Percentiles rank a stretch among this genome's conserved stretches.
These are phyloP conservation scores for Candida sonorensis DNA, from an alignment of 805 yeast species.

Conservation along the genomic window DNA sequence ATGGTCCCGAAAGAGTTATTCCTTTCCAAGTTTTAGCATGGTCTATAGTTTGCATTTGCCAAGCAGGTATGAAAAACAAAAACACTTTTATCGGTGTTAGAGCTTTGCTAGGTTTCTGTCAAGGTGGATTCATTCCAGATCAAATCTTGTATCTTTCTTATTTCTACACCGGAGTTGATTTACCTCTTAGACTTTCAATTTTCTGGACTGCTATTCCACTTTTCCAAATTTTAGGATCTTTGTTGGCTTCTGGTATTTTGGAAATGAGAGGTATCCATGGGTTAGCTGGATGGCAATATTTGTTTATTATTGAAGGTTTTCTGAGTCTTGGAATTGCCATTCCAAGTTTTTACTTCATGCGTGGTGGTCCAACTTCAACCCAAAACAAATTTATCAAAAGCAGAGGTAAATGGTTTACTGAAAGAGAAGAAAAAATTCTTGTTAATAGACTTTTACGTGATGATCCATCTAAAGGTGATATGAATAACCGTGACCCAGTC, in stretches of 20 bases:
- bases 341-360: slow-evolving; percentile 14
- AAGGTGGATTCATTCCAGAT: slow-evolving; percentile 33
- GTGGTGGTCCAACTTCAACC: slow-evolving; percentile 13
- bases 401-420: slow-evolving; percentile 41
- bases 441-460: slow-evolving; percentile 50
- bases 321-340: slow-evolving; percentile 29
- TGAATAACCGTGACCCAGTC: slow-evolving; percentile 48
- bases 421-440: slow-evolving; percentile 43
- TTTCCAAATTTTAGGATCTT: slow-evolving; percentile 16
- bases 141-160: slow-evolving; percentile 11
- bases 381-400: slow-evolving; percentile 24
- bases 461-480: slow-evolving; percentile 55
- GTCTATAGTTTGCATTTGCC: slow-evolving; percentile 36
- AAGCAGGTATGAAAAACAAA: slow-evolving; percentile 34
- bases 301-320: slow-evolving; percentile 26
- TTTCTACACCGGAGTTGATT: slow-evolving; percentile 11
- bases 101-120: slow-evolving; percentile 33
- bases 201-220: slow-evolving; percentile 29
- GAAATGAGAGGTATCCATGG: slow-evolving; percentile 19
- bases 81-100: slow-evolving; percentile 36
- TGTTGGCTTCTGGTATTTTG: slow-evolving; percentile 13
- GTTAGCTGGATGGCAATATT: slow-evolving; percentile 25
- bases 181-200: slow-evolving; percentile 9
- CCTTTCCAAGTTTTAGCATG: slow-evolving; percentile 33
- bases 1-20: slow-evolving; percentile 31